These are phyloP conservation scores for Tricholoma hemisulphureum DNA, from an alignment of 768 basidiomycete species.

Conservation along the genomic window DNA sequence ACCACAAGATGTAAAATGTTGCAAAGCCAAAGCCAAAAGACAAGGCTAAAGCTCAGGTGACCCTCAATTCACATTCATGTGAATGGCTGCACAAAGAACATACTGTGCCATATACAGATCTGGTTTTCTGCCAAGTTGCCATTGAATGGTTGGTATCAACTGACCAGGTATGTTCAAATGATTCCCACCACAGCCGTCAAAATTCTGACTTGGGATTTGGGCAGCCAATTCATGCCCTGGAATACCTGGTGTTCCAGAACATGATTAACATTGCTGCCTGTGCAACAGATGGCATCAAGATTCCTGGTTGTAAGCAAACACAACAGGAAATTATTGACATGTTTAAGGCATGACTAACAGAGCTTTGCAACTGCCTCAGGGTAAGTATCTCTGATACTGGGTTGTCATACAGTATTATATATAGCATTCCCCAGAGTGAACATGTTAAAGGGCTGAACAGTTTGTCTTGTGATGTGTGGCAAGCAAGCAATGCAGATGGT, in stretches of 20 bases:
- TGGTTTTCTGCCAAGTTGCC: too few species aligned
- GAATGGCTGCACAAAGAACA: slow-evolving; percentile 12
- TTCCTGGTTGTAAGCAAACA: slow-evolving; percentile 24
- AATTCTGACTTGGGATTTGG: too few species aligned
- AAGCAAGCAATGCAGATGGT: too few species aligned
- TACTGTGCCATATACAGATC: slow-evolving; percentile 24
- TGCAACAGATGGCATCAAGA: slow-evolving; percentile 32
- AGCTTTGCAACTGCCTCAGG: not conserved
- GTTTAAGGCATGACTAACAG: slow-evolving; percentile 12
- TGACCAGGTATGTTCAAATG: too few species aligned
- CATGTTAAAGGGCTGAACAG: too few species aligned
- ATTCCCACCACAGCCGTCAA: too few species aligned
- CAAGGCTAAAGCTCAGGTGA: slow-evolving; percentile 4
- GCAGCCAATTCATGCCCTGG: slow-evolving; percentile 30
- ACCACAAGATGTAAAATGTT: slow-evolving; percentile 16
- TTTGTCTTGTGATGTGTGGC: too few species aligned
- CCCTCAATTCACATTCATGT: slow-evolving; percentile 22
- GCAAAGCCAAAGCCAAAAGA: not conserved
- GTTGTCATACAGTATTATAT: too few species aligned
- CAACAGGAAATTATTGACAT: slow-evolving; percentile 22
- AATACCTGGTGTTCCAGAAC: slow-evolving; percentile 28
- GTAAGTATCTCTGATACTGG: not conserved
- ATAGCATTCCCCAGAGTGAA: too few species aligned
- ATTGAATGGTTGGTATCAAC: too few species aligned
- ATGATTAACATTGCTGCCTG: slow-evolving; percentile 33